phyloP scores from a whole-genome alignment of 169 alveolate genomes.

The Plasmodium ovale region DNA sequence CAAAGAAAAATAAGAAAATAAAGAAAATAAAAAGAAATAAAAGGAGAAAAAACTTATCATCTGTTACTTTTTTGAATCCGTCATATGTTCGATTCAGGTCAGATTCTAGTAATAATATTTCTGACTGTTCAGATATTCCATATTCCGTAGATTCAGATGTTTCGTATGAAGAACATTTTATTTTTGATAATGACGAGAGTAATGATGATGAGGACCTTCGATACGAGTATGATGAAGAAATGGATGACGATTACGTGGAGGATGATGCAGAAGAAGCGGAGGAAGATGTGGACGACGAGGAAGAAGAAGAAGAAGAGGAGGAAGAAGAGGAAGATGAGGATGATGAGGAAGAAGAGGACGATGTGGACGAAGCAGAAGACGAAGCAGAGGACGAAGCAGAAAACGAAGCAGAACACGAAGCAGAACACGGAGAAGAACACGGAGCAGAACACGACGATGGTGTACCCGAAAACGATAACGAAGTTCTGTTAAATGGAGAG shows the following conservation, averaged over 20 bases:
- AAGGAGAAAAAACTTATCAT: conserved; percentile 42
- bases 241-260: conserved; percentile 72
- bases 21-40: conserved; percentile 68
- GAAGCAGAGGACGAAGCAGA: conserved; percentile 7
- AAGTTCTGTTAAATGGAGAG: background rate
- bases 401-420: background rate
- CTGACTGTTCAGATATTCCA: conserved; percentile 49
- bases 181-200: conserved; percentile 44
- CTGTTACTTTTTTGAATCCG: conserved; percentile 66
- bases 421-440: conserved; percentile 5
- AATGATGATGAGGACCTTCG: conserved; percentile 63
- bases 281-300: conserved; percentile 17
- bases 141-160: conserved; percentile 51
- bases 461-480: background rate
- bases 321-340: conserved; percentile 24
- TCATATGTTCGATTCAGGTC: conserved; percentile 75
- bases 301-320: conserved; percentile 1
- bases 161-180: conserved; percentile 60
- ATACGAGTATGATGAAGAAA: conserved; percentile 70
- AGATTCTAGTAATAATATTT: conserved; percentile 59
- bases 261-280: conserved; percentile 29
- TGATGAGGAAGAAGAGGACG: conserved; percentile 6
- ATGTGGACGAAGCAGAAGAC: background rate
- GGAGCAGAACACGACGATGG: too few relatives aligned
- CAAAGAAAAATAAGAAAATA: conserved; percentile 39